phyloP scores from a whole-genome alignment of 805 yeast species.

The Yarrowia sp. region DNA sequence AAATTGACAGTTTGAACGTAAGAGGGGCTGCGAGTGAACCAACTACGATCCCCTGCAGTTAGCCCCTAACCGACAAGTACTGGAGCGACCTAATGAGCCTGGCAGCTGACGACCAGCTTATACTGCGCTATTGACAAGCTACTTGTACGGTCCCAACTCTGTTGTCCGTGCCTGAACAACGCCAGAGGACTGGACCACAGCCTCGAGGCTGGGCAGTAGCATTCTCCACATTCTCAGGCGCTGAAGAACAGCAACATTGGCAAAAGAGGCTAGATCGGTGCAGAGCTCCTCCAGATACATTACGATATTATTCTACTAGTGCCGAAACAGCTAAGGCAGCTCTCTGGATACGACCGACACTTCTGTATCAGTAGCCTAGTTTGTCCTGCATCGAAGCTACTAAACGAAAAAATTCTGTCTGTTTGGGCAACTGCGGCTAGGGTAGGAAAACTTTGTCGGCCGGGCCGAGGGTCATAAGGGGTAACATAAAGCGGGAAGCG shows the following conservation, averaged over 20 bases:
- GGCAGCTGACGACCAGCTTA: not conserved
- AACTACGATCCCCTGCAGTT: not conserved
- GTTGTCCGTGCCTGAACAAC: not conserved
- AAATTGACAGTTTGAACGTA: not conserved
- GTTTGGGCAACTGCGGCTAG: not conserved
- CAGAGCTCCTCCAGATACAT: not conserved
- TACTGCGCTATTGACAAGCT: no score
- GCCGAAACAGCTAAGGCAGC: slow-evolving; percentile 15
- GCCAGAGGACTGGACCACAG: not conserved
- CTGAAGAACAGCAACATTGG: not conserved
- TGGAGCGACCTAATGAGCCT: not conserved
- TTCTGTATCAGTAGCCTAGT: slow-evolving; percentile 6
- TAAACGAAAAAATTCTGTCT: not conserved
- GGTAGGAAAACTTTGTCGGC: not conserved
- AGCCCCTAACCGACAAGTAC: not conserved
- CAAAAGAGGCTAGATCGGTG: not conserved
- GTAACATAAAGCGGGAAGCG: not conserved
- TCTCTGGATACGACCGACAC: slow-evolving; percentile 19
- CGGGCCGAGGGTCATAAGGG: not conserved
- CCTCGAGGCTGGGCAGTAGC: not conserved
- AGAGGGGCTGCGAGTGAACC: not conserved
- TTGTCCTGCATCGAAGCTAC: slow-evolving; percentile 22
- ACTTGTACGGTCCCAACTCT: not conserved
- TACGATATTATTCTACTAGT: not conserved
- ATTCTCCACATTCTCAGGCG: not conserved